These are phyloP conservation scores for Macrotyloma uniflorum DNA, from an alignment of 306 rosid species.

Conservation along the genomic window DNA sequence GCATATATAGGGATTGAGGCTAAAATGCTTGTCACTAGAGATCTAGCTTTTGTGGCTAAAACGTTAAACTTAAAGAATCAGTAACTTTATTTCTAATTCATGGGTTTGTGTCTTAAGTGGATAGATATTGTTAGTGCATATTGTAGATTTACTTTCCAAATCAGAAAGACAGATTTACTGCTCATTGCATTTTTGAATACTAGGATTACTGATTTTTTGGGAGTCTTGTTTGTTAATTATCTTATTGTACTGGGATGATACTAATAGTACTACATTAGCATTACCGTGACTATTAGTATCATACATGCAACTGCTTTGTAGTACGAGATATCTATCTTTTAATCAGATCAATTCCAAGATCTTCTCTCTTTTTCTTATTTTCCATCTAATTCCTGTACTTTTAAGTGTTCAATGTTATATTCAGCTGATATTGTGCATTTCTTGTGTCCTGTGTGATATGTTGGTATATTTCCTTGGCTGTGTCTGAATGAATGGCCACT, in stretches of 20 bases:
- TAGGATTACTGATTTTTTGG: constrained; percentile 11
- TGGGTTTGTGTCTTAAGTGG: neutral
- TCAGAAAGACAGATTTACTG: neutral
- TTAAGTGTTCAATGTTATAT: constrained; percentile 11
- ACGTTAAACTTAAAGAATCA: constrained; percentile 2
- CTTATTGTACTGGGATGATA: neutral
- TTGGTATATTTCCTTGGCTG: constrained; percentile 19
- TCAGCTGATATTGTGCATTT: constrained; percentile 32
- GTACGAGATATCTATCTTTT: neutral
- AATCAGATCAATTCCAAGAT: neutral
- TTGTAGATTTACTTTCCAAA: constrained; percentile 26
- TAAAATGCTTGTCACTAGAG: constrained; percentile 14
- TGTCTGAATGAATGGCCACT: constrained; percentile 7
- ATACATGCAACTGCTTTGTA: neutral
- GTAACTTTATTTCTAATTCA: neutral
- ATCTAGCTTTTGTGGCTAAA: constrained; percentile 9
- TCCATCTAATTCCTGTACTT: constrained; percentile 25
- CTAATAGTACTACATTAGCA: constrained; percentile 19
- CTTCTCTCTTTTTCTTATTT: constrained; percentile 10
- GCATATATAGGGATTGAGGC: constrained; percentile 26
- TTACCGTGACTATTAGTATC: neutral
- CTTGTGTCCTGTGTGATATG: constrained; percentile 13
- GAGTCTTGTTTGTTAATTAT: constrained; percentile 1
- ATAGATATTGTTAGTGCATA: constrained; percentile 1
- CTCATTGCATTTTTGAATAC: constrained; percentile 5